Base-by-base conservation (phyloP, 2,329 filamentous ascomycete genomes). In the Penicillium psychrosexuale region DNA sequence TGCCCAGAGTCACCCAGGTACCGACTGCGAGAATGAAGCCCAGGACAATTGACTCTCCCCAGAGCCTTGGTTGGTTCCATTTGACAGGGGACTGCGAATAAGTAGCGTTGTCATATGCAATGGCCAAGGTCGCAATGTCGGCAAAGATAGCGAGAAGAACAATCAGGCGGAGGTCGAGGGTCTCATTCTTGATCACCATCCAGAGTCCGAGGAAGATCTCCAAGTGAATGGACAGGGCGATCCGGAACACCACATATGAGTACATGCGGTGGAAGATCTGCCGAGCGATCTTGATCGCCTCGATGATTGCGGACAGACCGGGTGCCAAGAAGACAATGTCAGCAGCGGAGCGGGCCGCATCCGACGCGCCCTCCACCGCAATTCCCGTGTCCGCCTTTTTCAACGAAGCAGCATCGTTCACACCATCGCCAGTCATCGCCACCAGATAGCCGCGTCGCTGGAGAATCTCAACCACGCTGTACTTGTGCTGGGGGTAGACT, bases 261-360 rank as follows among this genome's bases (percentile, higher is more conserved):
- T 96, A 94, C 91, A 96, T 96, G 69, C 91, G 90, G 79, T 96
- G 91, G 82, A 96, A 96, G 75, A 96, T 96, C 75, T 95, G 91
- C 69, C 91, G 89, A 31, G 90, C 93, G 63, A 89, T 95, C 81
- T 96, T 96, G 66, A 96, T 83, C 58, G 91, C 90, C 73, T 95
- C 90, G 68, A 96, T 95, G 74, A 96, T 95, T 60, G 91, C 89
- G 75, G 90, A 91, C 60, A 96, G 86, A 80, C 91, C 91, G 52
- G 91, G 90, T 66, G 89, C 90, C 72, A 96, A 84, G 83, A 96
- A 96, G 66, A 96, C 91, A 67, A 96, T 96, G 77, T 96, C 91
- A 69, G 91, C 90, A 64, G 91, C 91, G 56, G 91, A 94, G 64
- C 90, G 89, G 68, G 91, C 91, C 72, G 91, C 91, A 72, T 96